A percentile compares a stretch with the other conserved stretches of the same genome.
phyloP scores from a whole-genome alignment of 805 yeast genomes.

The Candida tallmaniae region DNA sequence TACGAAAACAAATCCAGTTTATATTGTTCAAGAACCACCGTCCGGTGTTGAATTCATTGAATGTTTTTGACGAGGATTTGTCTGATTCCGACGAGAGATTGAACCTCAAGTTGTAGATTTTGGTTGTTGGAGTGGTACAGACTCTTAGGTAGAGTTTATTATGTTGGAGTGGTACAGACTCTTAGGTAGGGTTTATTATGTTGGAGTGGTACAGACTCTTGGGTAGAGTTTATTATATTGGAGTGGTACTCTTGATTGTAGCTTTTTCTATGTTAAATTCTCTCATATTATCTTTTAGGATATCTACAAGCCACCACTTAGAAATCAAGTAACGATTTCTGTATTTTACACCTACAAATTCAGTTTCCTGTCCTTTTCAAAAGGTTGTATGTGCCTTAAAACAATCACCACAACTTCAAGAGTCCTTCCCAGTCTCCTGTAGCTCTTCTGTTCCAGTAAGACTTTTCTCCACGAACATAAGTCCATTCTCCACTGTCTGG shows the following conservation, averaged over 20 bases:
- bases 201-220: too few relatives aligned
- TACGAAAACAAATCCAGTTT: conserved; percentile 50
- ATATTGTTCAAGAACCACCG: conserved; percentile 41
- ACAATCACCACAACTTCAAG: conserved; percentile 49
- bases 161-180: background rate
- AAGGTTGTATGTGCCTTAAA: background rate
- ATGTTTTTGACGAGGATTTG: conserved; percentile 16
- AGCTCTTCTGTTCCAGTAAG: conserved; percentile 80
- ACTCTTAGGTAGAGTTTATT: background rate
- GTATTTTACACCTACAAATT: background rate
- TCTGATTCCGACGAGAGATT: conserved; percentile 34
- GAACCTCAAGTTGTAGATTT: conserved; percentile 23
- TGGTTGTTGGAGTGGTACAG: background rate
- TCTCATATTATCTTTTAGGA: background rate
- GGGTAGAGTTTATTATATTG: too few relatives aligned
- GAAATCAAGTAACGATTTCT: background rate
- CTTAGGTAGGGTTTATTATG: too few relatives aligned
- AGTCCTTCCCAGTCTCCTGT: conserved; percentile 57
- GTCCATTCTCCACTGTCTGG: conserved; percentile 50
- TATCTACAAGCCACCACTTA: background rate
- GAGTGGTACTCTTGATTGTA: too few relatives aligned
- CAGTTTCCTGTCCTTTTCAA: background rate
- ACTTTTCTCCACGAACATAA: conserved; percentile 49
- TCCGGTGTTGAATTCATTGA: conserved; percentile 10
- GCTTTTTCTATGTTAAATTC: too few relatives aligned